Evolutionary conservation across 495 filamentous ascomycete genomes (phyloP).

Genomic region (Acidiella bohemica): DNA sequence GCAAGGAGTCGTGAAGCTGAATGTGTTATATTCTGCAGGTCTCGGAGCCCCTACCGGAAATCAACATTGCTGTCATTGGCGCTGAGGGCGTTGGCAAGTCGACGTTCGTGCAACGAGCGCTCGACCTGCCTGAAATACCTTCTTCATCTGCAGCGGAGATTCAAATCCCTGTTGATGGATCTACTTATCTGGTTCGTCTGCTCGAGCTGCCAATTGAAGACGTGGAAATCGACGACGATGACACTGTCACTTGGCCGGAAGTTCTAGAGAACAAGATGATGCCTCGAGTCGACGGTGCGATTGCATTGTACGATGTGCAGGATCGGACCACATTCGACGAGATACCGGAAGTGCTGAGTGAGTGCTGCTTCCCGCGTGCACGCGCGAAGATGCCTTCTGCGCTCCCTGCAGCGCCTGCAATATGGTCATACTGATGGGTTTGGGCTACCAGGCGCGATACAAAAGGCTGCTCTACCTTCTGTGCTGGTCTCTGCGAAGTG

Average conservation of each 20-base stretch:
- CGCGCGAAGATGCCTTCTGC: conserved; percentile 2
- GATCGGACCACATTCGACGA: conserved; percentile 54
- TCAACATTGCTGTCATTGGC: conserved; percentile 81
- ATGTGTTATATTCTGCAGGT: conserved; percentile 6
- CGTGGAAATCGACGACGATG: conserved; percentile 51
- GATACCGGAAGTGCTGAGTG: conserved; percentile 57
- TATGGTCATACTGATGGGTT: not conserved
- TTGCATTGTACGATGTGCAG: conserved; percentile 77
- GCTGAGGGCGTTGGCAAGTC: conserved; percentile 73
- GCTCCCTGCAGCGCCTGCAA: too few relatives aligned
- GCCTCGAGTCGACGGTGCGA: conserved; percentile 66
- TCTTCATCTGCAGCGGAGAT: conserved; percentile 39
- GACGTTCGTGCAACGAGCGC: conserved; percentile 68
- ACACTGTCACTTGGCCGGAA: conserved; percentile 62
- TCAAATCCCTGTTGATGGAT: conserved; percentile 63
- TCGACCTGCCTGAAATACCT: conserved; percentile 51
- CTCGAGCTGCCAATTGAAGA: conserved; percentile 61
- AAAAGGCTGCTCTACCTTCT: conserved; percentile 14
- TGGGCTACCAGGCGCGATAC: conserved; percentile 16
- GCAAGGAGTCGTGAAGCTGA: conserved; percentile 1
- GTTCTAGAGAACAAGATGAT: conserved; percentile 49
- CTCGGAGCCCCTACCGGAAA: conserved; percentile 37
- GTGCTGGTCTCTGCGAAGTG: conserved; percentile 20
- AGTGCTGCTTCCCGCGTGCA: conserved; percentile 28
- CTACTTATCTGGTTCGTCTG: conserved; percentile 63